Base-by-base conservation (phyloP, 768 basidiomycete species). In the Melanogaster broomeanus region DNA sequence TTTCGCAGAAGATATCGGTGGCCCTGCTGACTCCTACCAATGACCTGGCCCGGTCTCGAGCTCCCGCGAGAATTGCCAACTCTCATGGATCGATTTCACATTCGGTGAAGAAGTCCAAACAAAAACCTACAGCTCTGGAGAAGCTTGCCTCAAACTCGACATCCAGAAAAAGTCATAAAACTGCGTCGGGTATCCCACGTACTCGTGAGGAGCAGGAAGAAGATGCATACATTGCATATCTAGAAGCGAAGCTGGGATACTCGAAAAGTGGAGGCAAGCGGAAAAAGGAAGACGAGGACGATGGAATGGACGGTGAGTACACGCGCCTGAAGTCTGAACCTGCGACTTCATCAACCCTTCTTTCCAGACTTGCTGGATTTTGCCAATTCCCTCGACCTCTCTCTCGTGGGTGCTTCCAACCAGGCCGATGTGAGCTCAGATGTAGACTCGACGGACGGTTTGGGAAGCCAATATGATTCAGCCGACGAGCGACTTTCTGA, bases 221-320 rank as follows among this genome's bases (percentile, higher is more conserved):
- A 59, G 93, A 95, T 61, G 78, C 79, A 0, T 92, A 95, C 63
- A 97, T 98, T 39, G 78, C 84, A 0, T 85, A 88, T 70, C 72
- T 97, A 11, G 95, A 98, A 67, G 74, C 78, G 0, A 87, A 85
- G 66, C 78, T 97, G 16, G 85, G 89, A 3, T 75, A 85, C 39
- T 11, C 59, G 45, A 67, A 31, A n/a, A n/a, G n/a, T 72, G 77
- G 51, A 63, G 72, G 40, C 68, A 74, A 50, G 71, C 77, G 78
- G 55, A 77, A 67, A 16, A 75, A 70, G 22, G 72, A 69, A 0
- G 64, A 77, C 30, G 86, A 84, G 34, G 83, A 82, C 2, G 95
- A 98, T 68, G 94, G 93, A 4, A 72, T 97, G 15, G 90, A 87
- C 60, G 95, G 95, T 93, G 62, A 24, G 77, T 67, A 3, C 49